Conservation (phyloP, 73 alveolate species). For the Stentor roeselii region DNA sequence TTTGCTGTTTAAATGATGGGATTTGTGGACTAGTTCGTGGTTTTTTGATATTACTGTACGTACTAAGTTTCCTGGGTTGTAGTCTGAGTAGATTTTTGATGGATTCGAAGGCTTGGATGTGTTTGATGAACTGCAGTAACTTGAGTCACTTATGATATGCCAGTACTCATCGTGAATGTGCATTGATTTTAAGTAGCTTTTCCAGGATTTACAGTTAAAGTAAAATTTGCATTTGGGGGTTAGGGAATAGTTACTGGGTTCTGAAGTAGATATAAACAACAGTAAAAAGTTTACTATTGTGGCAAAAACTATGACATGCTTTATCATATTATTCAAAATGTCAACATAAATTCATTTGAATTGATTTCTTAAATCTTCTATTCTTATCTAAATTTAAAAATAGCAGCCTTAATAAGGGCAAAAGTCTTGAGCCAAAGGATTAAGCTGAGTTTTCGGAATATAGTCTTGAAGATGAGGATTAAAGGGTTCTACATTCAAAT, state of each 20-base stretch:
- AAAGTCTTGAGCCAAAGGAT: too few relatives aligned
- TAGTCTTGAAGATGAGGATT: too few relatives aligned
- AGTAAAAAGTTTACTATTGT: background rate
- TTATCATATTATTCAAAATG: too few relatives aligned
- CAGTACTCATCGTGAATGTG: background rate
- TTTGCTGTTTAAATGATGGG: background rate
- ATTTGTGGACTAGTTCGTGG: background rate
- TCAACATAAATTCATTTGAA: too few relatives aligned
- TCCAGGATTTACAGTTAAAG: background rate
- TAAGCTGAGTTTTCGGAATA: too few relatives aligned
- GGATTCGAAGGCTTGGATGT: background rate
- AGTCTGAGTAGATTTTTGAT: background rate
- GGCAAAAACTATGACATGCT: too few relatives aligned
- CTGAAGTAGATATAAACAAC: background rate
- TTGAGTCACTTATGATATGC: background rate
- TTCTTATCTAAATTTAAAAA: too few relatives aligned
- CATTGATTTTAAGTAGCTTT: too few relatives aligned
- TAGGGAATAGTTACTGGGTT: background rate
- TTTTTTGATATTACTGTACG: background rate
- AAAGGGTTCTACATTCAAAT: too few relatives aligned
- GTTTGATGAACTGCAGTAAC: background rate
- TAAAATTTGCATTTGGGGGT: background rate
- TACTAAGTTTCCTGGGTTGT: slow-evolving; percentile 15
- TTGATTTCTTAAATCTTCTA: too few relatives aligned
- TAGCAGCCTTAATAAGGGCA: too few relatives aligned